A percentile compares a stretch with the other conserved stretches of the same genome.
These are phyloP conservation scores for Tulasnella sp. DNA, from an alignment of 768 basidiomycete genomes.

Conservation along the genomic window DNA sequence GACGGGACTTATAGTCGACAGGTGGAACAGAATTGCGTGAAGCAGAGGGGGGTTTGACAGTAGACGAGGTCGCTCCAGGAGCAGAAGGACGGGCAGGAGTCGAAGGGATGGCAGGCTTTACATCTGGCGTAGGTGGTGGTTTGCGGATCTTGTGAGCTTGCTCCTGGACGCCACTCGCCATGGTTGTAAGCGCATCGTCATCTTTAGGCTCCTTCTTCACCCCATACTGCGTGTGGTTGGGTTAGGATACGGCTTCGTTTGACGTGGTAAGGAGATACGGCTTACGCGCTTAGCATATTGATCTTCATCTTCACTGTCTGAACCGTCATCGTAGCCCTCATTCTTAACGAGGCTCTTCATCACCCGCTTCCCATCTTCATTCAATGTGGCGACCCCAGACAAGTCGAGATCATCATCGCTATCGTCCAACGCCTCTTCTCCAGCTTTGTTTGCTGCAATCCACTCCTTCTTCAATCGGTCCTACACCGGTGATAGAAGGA, in stretches of 20 bases:
- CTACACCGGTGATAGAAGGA: slow-evolving; percentile 29
- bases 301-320: slow-evolving; percentile 44
- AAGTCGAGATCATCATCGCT: slow-evolving; percentile 48
- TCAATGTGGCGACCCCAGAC: slow-evolving; percentile 39
- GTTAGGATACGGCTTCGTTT: slow-evolving; percentile 20
- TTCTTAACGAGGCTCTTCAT: slow-evolving; percentile 85
- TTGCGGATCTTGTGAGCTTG: slow-evolving; percentile 13
- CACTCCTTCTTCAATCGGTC: slow-evolving; percentile 80
- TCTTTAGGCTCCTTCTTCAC: slow-evolving; percentile 66
- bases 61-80: slow-evolving; percentile 32
- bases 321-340: slow-evolving; percentile 55
- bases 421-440: slow-evolving; percentile 60
- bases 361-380: slow-evolving; percentile 66
- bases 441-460: slow-evolving; percentile 60
- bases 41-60: slow-evolving; percentile 40
- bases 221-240: slow-evolving; percentile 37
- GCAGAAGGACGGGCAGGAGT: slow-evolving; percentile 35
- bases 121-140: slow-evolving; percentile 1
- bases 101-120: slow-evolving; percentile 21
- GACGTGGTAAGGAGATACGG: too few species aligned
- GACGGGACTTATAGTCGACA: slow-evolving; percentile 25
- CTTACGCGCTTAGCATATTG: slow-evolving; percentile 71
- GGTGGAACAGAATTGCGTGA: slow-evolving; percentile 15
- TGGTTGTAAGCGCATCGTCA: slow-evolving; percentile 16
- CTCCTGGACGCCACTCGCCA: slow-evolving; percentile 20